Conservation (phyloP, 345 rosid genomes). For the Arabis hirsuta region DNA sequence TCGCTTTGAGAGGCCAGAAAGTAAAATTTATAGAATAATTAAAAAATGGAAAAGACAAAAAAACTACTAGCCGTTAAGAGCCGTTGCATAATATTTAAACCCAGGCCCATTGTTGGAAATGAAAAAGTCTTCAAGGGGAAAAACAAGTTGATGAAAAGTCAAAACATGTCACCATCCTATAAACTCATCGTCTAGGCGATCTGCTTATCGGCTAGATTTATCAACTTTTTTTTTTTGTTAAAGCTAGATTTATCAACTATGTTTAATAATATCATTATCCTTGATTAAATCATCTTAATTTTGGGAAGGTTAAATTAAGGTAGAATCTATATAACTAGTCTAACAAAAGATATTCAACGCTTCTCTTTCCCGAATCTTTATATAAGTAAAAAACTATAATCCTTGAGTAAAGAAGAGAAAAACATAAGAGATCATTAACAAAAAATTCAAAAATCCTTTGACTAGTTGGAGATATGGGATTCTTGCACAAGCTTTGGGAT, state of each 20-base stretch:
- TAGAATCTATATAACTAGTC: slow-evolving; percentile 26
- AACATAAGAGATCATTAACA: not conserved
- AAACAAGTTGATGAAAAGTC: not conserved
- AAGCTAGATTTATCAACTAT: slow-evolving; percentile 31
- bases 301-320: slow-evolving; percentile 37
- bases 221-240: slow-evolving; percentile 23
- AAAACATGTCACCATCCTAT: slow-evolving; percentile 31
- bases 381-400: slow-evolving; percentile 20
- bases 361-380: slow-evolving; percentile 44
- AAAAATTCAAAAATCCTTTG: not conserved
- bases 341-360: slow-evolving; percentile 35
- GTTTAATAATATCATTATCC: slow-evolving; percentile 36
- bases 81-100: slow-evolving; percentile 17
- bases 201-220: slow-evolving; percentile 27
- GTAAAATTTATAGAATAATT: not conserved
- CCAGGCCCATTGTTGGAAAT: not conserved
- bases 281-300: slow-evolving; percentile 30
- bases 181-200: slow-evolving; percentile 23
- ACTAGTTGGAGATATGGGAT: slow-evolving; percentile 52
- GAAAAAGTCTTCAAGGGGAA: not conserved
- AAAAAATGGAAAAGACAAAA: not conserved
- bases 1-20: not conserved
- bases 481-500: slow-evolving; percentile 89
- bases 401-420: slow-evolving; percentile 31
- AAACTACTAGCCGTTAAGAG: slow-evolving; percentile 42